Evolutionary conservation across 1,139 yeast species (phyloP).

Genomic region (Arxiozyma telluris): DNA sequence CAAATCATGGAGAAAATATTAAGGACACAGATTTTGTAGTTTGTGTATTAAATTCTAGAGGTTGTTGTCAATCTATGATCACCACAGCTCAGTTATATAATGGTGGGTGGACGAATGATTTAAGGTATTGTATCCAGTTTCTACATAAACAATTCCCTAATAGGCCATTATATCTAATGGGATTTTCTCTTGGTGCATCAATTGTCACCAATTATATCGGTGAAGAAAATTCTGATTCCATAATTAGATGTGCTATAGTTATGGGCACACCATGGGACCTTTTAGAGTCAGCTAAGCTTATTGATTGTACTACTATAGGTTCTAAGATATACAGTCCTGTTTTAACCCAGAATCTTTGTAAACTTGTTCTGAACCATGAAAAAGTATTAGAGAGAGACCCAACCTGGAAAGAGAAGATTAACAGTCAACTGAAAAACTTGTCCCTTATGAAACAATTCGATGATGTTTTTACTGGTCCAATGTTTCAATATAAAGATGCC

Average conservation of each 20-base stretch:
- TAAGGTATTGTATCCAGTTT: constrained; percentile 44
- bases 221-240: constrained; percentile 37
- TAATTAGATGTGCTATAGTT: constrained; percentile 42
- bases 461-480: constrained; percentile 42
- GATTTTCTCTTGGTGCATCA: constrained; percentile 53
- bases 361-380: constrained; percentile 39
- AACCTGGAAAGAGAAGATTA: constrained; percentile 12
- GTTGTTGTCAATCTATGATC: constrained; percentile 51
- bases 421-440: constrained; percentile 11
- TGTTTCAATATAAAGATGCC: constrained; percentile 47
- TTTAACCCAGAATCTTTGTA: constrained; percentile 43
- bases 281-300: constrained; percentile 38
- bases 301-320: constrained; percentile 39
- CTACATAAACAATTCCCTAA: constrained; percentile 41
- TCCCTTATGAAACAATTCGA: constrained; percentile 41
- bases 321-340: constrained; percentile 44
- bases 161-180: constrained; percentile 43
- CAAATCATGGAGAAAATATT: constrained; percentile 32
- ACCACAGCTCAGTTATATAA: constrained; percentile 52
- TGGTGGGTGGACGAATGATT: constrained; percentile 56
- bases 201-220: constrained; percentile 48
- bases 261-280: constrained; percentile 55
- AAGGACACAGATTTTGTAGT: constrained; percentile 40
- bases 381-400: constrained; percentile 31
- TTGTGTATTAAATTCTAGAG: constrained; percentile 48